These are phyloP conservation scores for Scedosporium dehoogii DNA, from an alignment of 2,329 filamentous ascomycete species.

Conservation along the genomic window DNA sequence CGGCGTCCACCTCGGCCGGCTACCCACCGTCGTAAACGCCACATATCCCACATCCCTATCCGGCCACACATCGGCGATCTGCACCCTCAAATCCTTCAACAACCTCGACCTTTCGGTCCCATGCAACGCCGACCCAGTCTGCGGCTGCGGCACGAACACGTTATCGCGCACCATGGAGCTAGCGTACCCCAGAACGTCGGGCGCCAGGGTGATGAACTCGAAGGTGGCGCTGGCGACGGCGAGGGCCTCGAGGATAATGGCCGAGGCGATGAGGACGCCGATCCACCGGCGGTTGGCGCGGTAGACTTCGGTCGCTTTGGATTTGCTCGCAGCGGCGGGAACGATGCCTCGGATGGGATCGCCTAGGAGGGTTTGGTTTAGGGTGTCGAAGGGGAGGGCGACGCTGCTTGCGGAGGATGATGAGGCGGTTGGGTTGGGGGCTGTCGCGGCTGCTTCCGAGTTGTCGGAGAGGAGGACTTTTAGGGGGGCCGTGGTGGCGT, in stretches of 20 bases:
- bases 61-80: background rate
- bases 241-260: background rate
- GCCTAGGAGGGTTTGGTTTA: background rate
- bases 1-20: background rate
- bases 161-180: conserved; percentile 6
- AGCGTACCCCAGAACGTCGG: conserved; percentile 2
- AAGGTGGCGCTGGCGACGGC: background rate
- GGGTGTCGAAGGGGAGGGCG: background rate
- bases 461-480: background rate
- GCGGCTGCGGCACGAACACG: background rate
- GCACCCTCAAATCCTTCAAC: background rate
- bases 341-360: background rate
- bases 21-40: background rate
- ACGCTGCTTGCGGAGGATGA: background rate
- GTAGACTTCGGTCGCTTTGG: background rate
- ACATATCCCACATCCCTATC: background rate
- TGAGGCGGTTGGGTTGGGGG: background rate
- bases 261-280: background rate
- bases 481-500: background rate
- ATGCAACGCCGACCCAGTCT: background rate
- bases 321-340: background rate
- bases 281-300: background rate
- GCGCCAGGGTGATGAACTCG: background rate
- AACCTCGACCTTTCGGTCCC: background rate
- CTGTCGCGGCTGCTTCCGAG: background rate